Percentiles rank a stretch among this genome's conserved stretches.
phyloP scores from a whole-genome alignment of 805 yeast species.

The Saturnispora zaruensis region DNA sequence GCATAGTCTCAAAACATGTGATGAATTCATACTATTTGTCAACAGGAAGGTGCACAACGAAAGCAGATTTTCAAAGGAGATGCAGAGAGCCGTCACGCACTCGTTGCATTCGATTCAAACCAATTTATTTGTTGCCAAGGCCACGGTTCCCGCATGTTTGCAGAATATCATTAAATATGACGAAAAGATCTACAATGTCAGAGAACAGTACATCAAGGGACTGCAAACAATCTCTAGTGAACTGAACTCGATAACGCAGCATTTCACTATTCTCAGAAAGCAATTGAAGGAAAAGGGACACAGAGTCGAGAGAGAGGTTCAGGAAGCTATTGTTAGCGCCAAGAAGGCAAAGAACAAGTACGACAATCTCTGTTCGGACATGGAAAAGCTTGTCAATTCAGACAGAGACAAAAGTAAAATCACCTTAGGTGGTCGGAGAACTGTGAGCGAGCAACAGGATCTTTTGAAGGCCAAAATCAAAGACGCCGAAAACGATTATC shows the following conservation, averaged over 20 bases:
- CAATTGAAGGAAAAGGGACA: slow-evolving; percentile 71
- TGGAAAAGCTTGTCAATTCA: slow-evolving; percentile 64
- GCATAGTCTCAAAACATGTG: slow-evolving; percentile 72
- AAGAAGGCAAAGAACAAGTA: slow-evolving; percentile 82
- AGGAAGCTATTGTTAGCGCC: slow-evolving; percentile 73
- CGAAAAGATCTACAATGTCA: slow-evolving; percentile 61
- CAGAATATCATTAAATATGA: slow-evolving; percentile 68
- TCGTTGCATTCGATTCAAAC: slow-evolving; percentile 23
- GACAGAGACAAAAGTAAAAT: slow-evolving; percentile 83
- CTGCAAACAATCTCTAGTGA: slow-evolving; percentile 83
- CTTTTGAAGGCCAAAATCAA: slow-evolving; percentile 75
- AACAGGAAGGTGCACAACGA: slow-evolving; percentile 72
- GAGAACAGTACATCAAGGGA: slow-evolving; percentile 68
- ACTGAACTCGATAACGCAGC: slow-evolving; percentile 56
- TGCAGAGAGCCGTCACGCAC: slow-evolving; percentile 60
- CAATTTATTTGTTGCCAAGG: slow-evolving; percentile 33
- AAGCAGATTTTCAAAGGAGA: slow-evolving; percentile 66
- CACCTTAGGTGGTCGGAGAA: slow-evolving; percentile 68
- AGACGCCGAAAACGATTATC: slow-evolving; percentile 79
- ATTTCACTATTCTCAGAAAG: slow-evolving; percentile 69
- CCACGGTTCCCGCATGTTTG: slow-evolving; percentile 55
- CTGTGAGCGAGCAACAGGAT: slow-evolving; percentile 84
- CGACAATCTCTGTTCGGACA: slow-evolving; percentile 72
- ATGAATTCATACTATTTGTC: slow-evolving; percentile 73
- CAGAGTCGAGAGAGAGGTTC: slow-evolving; percentile 74